Evolutionary conservation across 169 alveolate species (phyloP).

Genomic region (Cryptosporidium tyzzeri): DNA sequence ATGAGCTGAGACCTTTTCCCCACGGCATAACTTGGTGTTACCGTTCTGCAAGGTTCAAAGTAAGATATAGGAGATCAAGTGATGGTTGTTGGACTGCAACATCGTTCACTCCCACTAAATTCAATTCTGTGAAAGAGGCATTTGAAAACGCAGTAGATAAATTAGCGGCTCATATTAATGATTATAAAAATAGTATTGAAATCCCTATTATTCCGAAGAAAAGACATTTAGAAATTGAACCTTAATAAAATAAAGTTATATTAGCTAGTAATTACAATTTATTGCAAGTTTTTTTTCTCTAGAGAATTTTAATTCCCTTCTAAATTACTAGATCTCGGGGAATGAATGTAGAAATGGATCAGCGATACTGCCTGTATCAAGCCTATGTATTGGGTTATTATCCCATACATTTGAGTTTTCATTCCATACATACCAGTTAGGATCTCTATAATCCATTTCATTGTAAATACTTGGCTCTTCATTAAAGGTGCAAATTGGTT

Average conservation of each 20-base stretch:
- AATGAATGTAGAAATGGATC: constrained; percentile 65
- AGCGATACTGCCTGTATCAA: constrained; percentile 53
- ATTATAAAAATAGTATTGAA: constrained; percentile 58
- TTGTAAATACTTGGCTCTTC: constrained; percentile 38
- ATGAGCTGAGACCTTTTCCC: constrained; percentile 69
- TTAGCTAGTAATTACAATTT: not conserved
- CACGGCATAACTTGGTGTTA: constrained; percentile 76
- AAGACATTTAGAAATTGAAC: not conserved
- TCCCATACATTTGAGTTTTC: constrained; percentile 44
- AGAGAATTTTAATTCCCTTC: not conserved
- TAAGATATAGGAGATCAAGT: constrained; percentile 59
- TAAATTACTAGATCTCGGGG: constrained; percentile 13
- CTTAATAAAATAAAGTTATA: not conserved
- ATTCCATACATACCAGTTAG: constrained; percentile 72
- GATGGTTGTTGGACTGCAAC: constrained; percentile 76
- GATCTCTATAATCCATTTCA: constrained; percentile 62
- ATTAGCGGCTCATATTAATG: constrained; percentile 56
- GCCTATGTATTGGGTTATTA: constrained; percentile 16
- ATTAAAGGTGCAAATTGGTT: constrained; percentile 21
- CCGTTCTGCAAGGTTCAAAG: constrained; percentile 75
- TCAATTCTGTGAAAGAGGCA: constrained; percentile 57
- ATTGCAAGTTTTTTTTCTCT: not conserved
- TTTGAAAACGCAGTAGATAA: constrained; percentile 48
- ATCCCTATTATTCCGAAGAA: constrained; percentile 57
- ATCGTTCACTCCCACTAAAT: constrained; percentile 65